Evolutionary conservation across 768 basidiomycete species (phyloP).

Genomic region (Rhizopogon rudus): DNA sequence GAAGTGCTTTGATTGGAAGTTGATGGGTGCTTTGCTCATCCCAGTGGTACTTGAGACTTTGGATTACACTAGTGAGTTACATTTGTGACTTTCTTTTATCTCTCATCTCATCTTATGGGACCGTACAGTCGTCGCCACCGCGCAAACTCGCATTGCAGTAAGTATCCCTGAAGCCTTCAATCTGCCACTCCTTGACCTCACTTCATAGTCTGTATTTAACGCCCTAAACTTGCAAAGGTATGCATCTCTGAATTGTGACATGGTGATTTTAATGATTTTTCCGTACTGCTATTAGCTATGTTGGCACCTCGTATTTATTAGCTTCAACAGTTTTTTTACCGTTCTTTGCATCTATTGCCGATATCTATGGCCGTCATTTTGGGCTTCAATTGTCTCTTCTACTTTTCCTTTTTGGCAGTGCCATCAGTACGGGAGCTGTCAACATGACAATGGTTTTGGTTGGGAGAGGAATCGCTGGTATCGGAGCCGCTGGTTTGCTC

Average conservation of each 20-base stretch:
- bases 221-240: conserved; percentile 21
- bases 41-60: conserved; percentile 38
- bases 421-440: conserved; percentile 39
- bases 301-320: conserved; percentile 46
- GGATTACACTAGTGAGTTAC: conserved; percentile 20
- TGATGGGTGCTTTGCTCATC: conserved; percentile 32
- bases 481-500: conserved; percentile 42
- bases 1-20: conserved; percentile 21
- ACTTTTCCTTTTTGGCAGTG: conserved; percentile 42
- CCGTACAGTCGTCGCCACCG: conserved; percentile 43
- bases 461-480: conserved; percentile 44
- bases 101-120: not conserved
- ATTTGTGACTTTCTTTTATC: not conserved
- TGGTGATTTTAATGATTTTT: not conserved
- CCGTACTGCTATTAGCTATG: conserved; percentile 26
- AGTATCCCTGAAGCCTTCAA: conserved; percentile 3
- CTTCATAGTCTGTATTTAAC: conserved; percentile 22
- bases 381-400: conserved; percentile 40
- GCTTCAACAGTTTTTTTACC: conserved; percentile 51
- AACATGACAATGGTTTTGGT: conserved; percentile 42
- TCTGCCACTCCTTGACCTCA: not conserved
- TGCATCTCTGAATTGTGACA: not conserved
- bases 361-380: conserved; percentile 45
- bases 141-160: conserved; percentile 47
- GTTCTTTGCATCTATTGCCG: conserved; percentile 43